These are phyloP conservation scores for Colletotrichum liaoningense DNA, from an alignment of 2,329 filamentous ascomycete species.

Conservation along the genomic window DNA sequence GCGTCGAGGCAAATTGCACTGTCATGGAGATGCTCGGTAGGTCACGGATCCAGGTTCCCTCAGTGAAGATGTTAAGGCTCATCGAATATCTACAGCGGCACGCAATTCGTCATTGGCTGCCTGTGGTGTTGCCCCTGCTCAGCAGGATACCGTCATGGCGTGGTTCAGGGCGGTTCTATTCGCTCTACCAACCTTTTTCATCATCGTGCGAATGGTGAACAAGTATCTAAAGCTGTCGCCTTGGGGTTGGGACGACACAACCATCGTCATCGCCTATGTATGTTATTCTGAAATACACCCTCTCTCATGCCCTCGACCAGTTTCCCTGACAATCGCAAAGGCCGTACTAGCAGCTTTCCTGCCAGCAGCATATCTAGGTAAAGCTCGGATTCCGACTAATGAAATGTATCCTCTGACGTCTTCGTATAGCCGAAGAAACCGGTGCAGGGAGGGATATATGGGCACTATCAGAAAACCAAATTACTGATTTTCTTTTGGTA, in stretches of 20 bases:
- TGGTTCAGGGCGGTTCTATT: slow-evolving; percentile 19
- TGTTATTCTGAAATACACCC: background rate
- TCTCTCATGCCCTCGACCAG: background rate
- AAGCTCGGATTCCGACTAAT: background rate
- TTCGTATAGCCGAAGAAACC: background rate
- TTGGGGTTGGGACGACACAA: slow-evolving; percentile 30
- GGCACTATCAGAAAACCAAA: slow-evolving; percentile 43
- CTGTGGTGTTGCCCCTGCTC: background rate
- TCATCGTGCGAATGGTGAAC: slow-evolving; percentile 2
- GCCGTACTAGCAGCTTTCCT: background rate
- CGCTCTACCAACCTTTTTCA: slow-evolving; percentile 13
- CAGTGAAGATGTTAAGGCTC: background rate
- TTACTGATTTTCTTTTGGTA: slow-evolving; percentile 20
- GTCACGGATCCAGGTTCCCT: background rate
- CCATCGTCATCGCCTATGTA: slow-evolving; percentile 29
- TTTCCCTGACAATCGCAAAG: background rate
- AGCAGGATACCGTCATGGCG: background rate
- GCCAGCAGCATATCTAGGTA: slow-evolving; percentile 9
- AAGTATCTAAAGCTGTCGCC: slow-evolving; percentile 29
- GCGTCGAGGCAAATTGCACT: slow-evolving; percentile 23
- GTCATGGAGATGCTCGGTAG: slow-evolving; percentile 28
- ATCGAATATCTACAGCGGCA: slow-evolving; percentile 4
- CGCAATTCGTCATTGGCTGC: slow-evolving; percentile 21
- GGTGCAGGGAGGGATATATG: slow-evolving; percentile 38
- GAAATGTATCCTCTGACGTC: background rate